Evolutionary conservation across 2,329 filamentous ascomycete species (phyloP).

Genomic region (Arachnopeziza araneosa): DNA sequence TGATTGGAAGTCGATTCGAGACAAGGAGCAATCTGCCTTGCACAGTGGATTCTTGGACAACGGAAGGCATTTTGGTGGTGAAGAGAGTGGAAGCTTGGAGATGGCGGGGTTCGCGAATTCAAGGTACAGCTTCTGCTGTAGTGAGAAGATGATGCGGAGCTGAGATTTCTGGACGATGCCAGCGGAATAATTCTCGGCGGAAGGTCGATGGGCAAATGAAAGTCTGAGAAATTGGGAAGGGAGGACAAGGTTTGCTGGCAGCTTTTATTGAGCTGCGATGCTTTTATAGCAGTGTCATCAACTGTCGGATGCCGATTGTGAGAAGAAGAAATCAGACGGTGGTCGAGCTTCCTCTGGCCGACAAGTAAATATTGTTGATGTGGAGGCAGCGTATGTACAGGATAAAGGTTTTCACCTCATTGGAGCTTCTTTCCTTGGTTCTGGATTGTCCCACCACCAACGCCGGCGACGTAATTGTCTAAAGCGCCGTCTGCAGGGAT

Average conservation of each 20-base stretch:
- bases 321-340: not conserved
- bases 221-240: not conserved
- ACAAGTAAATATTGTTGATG: not conserved
- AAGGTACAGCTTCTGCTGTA: not conserved
- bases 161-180: not conserved
- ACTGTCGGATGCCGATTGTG: not conserved
- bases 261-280: not conserved
- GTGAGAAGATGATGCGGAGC: not conserved
- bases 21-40: slow-evolving; percentile 64
- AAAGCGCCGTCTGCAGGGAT: not conserved
- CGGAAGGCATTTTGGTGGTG: slow-evolving; percentile 21
- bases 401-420: not conserved
- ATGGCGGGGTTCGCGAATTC: not conserved
- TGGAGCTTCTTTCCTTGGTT: not conserved
- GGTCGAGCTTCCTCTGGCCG: too few relatives aligned
- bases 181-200: not conserved
- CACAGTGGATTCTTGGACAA: slow-evolving; percentile 19
- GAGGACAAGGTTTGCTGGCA: not conserved
- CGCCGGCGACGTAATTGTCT: not conserved
- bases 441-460: not conserved
- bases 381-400: not conserved
- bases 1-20: slow-evolving; percentile 93
- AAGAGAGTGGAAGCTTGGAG: not conserved
- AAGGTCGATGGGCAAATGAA: not conserved
- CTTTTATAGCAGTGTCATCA: not conserved